Percentiles rank a stretch among this genome's conserved stretches.
phyloP scores from a whole-genome alignment of 2,329 filamentous ascomycete species.

The Dryadomyces quercivorus region DNA sequence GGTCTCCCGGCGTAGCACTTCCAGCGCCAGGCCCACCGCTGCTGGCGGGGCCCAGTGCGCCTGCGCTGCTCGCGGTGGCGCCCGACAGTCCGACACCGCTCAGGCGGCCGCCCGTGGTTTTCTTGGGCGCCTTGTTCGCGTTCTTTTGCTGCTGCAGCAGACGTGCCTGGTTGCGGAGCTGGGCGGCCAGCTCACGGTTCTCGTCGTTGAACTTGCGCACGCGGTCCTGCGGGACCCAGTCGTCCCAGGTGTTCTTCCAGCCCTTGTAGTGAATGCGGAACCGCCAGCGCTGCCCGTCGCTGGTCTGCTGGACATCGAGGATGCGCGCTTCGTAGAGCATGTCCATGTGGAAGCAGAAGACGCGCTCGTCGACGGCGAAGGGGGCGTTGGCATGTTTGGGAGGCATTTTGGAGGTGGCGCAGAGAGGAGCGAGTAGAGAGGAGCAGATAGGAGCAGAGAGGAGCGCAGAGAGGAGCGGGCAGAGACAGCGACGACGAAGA shows the following conservation, averaged over 20 bases:
- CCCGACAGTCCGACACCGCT: not conserved
- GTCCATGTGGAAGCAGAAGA: constrained; percentile 94
- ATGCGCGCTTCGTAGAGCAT: constrained; percentile 97
- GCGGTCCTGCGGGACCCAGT: constrained; percentile 91
- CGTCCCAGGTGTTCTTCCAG: constrained; percentile 99
- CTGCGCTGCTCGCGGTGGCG: not conserved
- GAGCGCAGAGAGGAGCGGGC: not conserved
- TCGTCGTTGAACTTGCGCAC: constrained; percentile 91
- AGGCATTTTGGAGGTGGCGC: constrained; percentile 6
- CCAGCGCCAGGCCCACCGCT: constrained; percentile 14
- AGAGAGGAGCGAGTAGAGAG: not conserved
- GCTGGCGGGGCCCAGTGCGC: constrained; percentile 18
- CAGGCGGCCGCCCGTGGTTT: constrained; percentile 29
- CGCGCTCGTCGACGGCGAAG: constrained; percentile 73
- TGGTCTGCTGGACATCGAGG: constrained; percentile 57
- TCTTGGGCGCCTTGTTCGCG: constrained; percentile 24
- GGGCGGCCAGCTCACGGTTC: constrained; percentile 77
- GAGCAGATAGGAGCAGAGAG: not conserved
- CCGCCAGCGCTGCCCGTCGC: constrained; percentile 35
- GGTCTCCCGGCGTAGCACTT: constrained; percentile 7
- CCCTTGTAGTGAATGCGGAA: constrained; percentile 98
- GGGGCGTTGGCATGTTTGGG: constrained; percentile 31
- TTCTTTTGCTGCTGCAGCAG: constrained; percentile 40
- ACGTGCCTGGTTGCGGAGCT: constrained; percentile 58
- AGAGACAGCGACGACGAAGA: not conserved